These are phyloP conservation scores for Scleroderma citrinum DNA, from an alignment of 768 basidiomycete species.

Conservation along the genomic window DNA sequence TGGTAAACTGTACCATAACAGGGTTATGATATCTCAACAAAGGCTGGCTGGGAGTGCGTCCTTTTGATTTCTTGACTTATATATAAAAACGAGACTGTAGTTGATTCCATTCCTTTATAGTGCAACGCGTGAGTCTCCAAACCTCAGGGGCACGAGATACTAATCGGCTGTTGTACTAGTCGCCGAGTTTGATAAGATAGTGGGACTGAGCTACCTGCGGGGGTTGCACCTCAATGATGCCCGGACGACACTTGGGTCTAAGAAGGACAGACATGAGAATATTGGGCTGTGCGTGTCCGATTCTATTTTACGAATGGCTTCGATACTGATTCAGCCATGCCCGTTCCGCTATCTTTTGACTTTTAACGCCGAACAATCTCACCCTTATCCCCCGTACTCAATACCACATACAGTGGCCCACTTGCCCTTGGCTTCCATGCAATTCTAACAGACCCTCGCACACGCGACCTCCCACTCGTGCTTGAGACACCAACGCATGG, in stretches of 20 bases:
- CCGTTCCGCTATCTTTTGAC: background rate
- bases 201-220: conserved; percentile 68
- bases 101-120: conserved; percentile 11
- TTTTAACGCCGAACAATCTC: background rate
- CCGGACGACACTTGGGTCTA: conserved; percentile 55
- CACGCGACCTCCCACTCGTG: conserved; percentile 68
- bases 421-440: conserved; percentile 64
- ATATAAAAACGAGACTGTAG: no score
- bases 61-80: background rate
- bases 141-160: no score
- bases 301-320: background rate
- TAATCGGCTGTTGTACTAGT: conserved; percentile 33
- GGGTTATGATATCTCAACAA: conserved; percentile 79
- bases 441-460: conserved; percentile 63
- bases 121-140: conserved; percentile 16
- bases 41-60: conserved; percentile 66
- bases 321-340: background rate
- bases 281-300: conserved; percentile 61
- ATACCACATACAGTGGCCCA: conserved; percentile 53
- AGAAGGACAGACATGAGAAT: conserved; percentile 78
- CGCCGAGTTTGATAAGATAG: conserved; percentile 54
- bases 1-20: conserved; percentile 16
- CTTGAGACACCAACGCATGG: conserved; percentile 70
- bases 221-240: conserved; percentile 89
- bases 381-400: no score